Evolutionary conservation across 2,329 filamentous ascomycete species (phyloP), one percentile per base, ranked within the genome.

Genomic region (Fusarium circinatum): DNA sequence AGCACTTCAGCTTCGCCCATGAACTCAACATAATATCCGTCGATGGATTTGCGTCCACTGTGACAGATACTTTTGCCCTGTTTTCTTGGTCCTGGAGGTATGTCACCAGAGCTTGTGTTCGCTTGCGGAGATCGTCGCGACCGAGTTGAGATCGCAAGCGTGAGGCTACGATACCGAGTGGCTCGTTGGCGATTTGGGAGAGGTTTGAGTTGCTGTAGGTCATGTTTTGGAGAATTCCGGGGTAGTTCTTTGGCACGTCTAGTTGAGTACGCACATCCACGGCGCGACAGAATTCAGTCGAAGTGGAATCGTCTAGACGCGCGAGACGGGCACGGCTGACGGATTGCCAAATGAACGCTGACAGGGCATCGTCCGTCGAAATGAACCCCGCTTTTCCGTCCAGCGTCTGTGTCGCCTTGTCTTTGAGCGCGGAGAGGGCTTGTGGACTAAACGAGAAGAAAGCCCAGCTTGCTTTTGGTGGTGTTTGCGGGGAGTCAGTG

Each of bases 361-460:
- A 85, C 20, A 90, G 78, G 7, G 84, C 81, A 73, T 90, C 88
- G 62, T 90, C 87, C 1, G 87, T 89, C 4, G 87, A 88, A 28
- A 89, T 76, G 69, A 83, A 89, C 5, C 44, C 52, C 0, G 61
- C 52, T 0, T 51, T 28, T 2, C 18, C n/a, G 6, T 69, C 56
- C 2, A 71, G 30, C 8, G 74, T 70, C 61, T 74, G 48, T 12
- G 76, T 77, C 8, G 85, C 85, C 0, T 75, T 39, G 0, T 75
- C 48, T 66, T 89, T 89, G 4, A 89, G 77, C 0, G 71, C 60
- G 5, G 71, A 57, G 3, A 89, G 80, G 0, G 83, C 80, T 7
- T 76, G 48, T 2, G 79, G 41, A 3, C 78, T 63, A 75, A 89
- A 88, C 26, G 75, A 78, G 73, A 88, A 86, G 65, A 85, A 85